Base-by-base conservation (phyloP, 768 basidiomycete genomes). In the Boletus subcaerulescens region DNA sequence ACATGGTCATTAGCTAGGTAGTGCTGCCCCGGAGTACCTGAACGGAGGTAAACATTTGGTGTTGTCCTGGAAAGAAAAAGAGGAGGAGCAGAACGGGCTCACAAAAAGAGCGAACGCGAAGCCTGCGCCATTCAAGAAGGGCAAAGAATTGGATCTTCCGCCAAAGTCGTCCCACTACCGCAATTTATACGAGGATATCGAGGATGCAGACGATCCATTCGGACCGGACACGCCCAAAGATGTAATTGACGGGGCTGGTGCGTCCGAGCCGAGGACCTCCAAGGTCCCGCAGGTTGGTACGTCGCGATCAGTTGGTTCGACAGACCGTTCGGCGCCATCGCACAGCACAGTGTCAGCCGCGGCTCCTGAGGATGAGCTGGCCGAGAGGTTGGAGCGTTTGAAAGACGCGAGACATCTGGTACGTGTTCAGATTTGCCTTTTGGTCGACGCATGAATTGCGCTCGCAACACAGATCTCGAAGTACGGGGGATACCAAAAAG, bases 141-240 rank as follows among this genome's bases (percentile, higher is more conserved):
- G 50, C 31, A 69, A 69, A 42, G 58, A 51, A 29, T 54, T 57
- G 1, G 59, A 64, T 20, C 33, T 26, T 5, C 54, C 14, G 3
- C 49, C 45, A 3, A 7, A 17, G 1, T 1, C 18, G 1, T 1
- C 18, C 0, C 14, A 4, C 10, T 68, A 56, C 36, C 42, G 18
- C 5, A 44, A 45, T n/a, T 36, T 71, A 11, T 71, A 71, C 55
- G 69, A 71, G 15, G 69, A 69, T 20, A 63, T 65, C 45, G 67
- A 71, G 17, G 60, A 71, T 2, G 45, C 61, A 0, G 71, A 67
- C 29, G 55, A 61, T 3, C 52, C 58, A 5, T 62, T 53, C 5
- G 69, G 62, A 33, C 43, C 51, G 6, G 65, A 67, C 7, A 40
- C 36, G 10, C 32, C 59, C 38, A 56, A 20, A n/a, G 60, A 66